A percentile compares a stretch with the other conserved stretches of the same genome.
Evolutionary conservation across 2,329 filamentous ascomycete genomes (phyloP).

Genomic region (Simplicillium sp.): DNA sequence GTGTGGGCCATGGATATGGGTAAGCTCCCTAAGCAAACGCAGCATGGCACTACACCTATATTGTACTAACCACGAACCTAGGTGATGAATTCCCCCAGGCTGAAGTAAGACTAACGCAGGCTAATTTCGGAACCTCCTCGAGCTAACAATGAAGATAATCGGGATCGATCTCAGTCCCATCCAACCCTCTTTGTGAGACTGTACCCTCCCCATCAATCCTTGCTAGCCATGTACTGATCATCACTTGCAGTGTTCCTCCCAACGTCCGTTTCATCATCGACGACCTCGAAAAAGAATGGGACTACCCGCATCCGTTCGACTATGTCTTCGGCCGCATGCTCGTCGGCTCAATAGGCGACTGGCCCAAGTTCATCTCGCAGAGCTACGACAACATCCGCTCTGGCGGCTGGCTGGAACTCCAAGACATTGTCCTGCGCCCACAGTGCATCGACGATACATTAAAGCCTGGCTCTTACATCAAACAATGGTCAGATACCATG

Average conservation of each 20-base stretch:
- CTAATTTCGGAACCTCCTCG: accelerated
- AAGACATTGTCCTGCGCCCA: conserved; percentile 29
- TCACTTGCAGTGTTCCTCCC: conserved; percentile 28
- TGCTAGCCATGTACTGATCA: not conserved
- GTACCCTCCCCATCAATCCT: too few relatives aligned
- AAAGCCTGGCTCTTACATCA: conserved; percentile 14
- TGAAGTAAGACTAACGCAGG: conserved; percentile 9
- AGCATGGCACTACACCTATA: accelerated
- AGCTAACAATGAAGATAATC: conserved; percentile 15
- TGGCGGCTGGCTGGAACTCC: conserved; percentile 32
- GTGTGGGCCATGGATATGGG: conserved; percentile 36
- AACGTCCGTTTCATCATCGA: conserved; percentile 40
- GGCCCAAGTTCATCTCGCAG: conserved; percentile 25
- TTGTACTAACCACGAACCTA: conserved; percentile 8
- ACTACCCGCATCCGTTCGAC: conserved; percentile 27
- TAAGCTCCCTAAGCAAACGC: not conserved
- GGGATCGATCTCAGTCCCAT: conserved; percentile 34
- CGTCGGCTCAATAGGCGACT: conserved; percentile 22
- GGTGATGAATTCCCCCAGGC: conserved; percentile 20
- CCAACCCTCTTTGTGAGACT: conserved; percentile 23
- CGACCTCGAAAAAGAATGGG: conserved; percentile 31
- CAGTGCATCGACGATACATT: conserved; percentile 32
- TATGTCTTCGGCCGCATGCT: conserved; percentile 30
- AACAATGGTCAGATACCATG: conserved; percentile 18
- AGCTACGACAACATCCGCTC: conserved; percentile 27